Evolutionary conservation across 495 filamentous ascomycete species (phyloP), one percentile per base, ranked within the genome.

Genomic region (Aspergillus ostianus): DNA sequence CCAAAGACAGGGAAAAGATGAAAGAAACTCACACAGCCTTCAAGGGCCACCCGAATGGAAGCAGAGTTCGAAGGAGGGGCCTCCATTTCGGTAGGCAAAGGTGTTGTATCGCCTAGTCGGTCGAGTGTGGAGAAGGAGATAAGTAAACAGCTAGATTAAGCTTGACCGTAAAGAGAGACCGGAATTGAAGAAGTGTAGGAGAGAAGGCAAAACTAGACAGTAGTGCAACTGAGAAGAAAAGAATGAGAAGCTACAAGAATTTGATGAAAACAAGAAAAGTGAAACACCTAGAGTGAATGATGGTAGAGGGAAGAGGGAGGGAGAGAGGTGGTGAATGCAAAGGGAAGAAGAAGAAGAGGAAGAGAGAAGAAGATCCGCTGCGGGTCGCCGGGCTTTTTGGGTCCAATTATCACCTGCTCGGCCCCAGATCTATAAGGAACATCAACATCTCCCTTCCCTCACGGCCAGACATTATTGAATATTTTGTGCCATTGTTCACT

Each of bases 21-120:
- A 8, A 20, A 32, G 45, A 29, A 23, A 73, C 87, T 76, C 78
- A 95, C 90, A 73, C 92, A 97, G 59, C 92, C 92, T 76, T 93
- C 88, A 1, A 93, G 72, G 32, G 84, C 86, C 32, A 89, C 76
- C 18, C 85, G 77, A 51, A 86, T 46, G 45, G 64, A 68, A 6
- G 56, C 41, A 27, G 59, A 45, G 18, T 50, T 56, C 1, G 57
- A 36, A 18, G 46, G 53, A 21, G 47, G 29, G 20, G 52, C 36
- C 44, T 63, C 57, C 58, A 66, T 68, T 32, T 8, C 59, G 17
- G 13, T 10, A n/a, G 18, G 13, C 13, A 41, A 17, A 12, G 36
- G 12, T 41, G 36, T 15, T 17, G 2, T 6, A 41, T 41, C 10
- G 36, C 15, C 3, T 2, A 13, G 9, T 41, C 12, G 2, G 2